Conservation (phyloP, 73 alveolate genomes). For the Blepharisma japonicum region DNA sequence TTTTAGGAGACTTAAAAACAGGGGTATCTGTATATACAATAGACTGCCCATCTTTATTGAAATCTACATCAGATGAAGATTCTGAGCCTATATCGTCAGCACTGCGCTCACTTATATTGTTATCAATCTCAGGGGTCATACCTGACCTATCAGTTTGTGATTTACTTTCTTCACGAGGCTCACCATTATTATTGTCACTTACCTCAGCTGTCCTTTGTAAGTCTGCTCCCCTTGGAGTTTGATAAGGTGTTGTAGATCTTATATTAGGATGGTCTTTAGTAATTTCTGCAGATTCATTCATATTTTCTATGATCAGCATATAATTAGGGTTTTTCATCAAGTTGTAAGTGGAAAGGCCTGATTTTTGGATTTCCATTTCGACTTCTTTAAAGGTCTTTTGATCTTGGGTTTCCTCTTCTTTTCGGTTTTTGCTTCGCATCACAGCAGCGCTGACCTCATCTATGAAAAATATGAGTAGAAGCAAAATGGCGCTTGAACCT, state of each 20-base stretch:
- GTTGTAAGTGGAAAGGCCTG: background rate
- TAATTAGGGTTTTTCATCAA: background rate
- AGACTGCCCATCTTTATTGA: no score
- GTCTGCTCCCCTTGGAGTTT: no score
- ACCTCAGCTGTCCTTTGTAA: no score
- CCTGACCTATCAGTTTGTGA: no score
- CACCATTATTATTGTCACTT: background rate
- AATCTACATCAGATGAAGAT: no score
- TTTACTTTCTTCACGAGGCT: no score
- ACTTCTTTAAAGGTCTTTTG: background rate
- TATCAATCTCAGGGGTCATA: no score
- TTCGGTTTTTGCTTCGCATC: background rate
- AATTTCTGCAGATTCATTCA: constrained; percentile 9
- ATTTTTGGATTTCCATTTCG: background rate
- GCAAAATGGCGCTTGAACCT: background rate
- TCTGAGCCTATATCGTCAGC: no score
- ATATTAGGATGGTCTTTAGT: no score
- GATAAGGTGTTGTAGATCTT: no score
- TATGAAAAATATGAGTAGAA: background rate
- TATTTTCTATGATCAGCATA: background rate
- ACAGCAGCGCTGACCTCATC: background rate
- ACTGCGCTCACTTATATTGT: no score
- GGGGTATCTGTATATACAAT: no score
- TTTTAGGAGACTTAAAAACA: background rate
- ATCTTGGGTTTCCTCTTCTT: background rate